Evolutionary conservation across 495 filamentous ascomycete genomes (phyloP).

Genomic region (Lepraria neglecta): DNA sequence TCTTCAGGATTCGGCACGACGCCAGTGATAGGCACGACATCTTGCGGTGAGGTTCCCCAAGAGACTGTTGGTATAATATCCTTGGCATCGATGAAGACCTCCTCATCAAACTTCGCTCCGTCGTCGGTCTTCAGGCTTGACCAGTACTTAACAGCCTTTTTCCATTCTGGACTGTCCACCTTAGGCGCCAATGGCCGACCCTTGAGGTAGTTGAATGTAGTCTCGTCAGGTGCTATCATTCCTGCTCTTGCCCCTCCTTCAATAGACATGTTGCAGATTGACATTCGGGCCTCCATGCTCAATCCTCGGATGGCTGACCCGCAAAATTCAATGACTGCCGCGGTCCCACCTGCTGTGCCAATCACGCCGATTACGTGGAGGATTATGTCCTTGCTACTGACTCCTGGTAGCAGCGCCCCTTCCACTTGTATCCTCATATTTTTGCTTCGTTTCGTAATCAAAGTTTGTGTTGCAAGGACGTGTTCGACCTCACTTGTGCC

Average conservation of each 20-base stretch:
- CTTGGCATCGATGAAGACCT: constrained; percentile 81
- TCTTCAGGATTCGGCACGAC: constrained; percentile 83
- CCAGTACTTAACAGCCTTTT: constrained; percentile 85
- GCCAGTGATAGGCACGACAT: constrained; percentile 88
- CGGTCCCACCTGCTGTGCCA: constrained; percentile 91
- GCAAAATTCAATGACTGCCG: constrained; percentile 93
- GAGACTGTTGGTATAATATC: constrained; percentile 91
- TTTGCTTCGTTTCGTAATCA: constrained; percentile 91
- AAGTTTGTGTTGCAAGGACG: constrained; percentile 89
- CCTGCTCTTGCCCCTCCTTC: constrained; percentile 93
- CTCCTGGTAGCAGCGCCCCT: constrained; percentile 80
- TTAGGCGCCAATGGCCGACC: constrained; percentile 81
- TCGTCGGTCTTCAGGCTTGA: constrained; percentile 74
- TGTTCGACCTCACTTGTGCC: constrained; percentile 98
- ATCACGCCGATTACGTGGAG: constrained; percentile 91
- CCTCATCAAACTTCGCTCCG: constrained; percentile 77
- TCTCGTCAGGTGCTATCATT: constrained; percentile 93
- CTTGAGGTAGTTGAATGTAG: constrained; percentile 91
- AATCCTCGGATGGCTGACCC: constrained; percentile 83
- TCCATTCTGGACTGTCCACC: constrained; percentile 78
- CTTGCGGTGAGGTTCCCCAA: constrained; percentile 96
- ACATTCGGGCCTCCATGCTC: constrained; percentile 98
- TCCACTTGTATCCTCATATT: constrained; percentile 98
- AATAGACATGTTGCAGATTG: constrained; percentile 99
- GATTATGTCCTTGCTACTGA: constrained; percentile 93